Evolutionary conservation across 495 filamentous ascomycete genomes (phyloP).

Genomic region (Neurospora sp.): DNA sequence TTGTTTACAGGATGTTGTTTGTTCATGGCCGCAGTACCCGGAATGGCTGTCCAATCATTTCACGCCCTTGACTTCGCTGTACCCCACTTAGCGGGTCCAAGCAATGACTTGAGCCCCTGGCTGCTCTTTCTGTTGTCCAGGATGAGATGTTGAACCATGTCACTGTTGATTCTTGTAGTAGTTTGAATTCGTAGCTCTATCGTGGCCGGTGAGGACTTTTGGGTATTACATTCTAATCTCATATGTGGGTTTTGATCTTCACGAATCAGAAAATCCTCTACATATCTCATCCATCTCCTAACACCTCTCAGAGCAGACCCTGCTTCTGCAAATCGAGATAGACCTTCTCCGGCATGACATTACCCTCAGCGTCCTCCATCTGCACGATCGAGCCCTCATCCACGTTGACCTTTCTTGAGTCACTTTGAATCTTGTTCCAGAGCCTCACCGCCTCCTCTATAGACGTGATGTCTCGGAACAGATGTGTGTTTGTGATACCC

Average conservation of each 20-base stretch:
- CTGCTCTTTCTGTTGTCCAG: background rate
- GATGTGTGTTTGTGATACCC: slow-evolving; percentile 81
- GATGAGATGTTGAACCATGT: background rate
- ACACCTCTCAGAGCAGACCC: slow-evolving; percentile 44
- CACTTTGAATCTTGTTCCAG: slow-evolving; percentile 87
- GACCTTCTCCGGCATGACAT: slow-evolving; percentile 97
- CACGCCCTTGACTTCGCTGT: background rate
- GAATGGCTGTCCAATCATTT: background rate
- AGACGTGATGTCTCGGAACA: slow-evolving; percentile 88
- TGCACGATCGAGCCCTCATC: slow-evolving; percentile 77
- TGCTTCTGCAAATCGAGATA: slow-evolving; percentile 77
- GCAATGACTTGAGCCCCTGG: background rate
- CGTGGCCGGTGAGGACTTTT: background rate
- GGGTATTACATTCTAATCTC: background rate
- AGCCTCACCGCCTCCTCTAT: slow-evolving; percentile 80
- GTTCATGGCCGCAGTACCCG: background rate
- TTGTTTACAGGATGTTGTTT: background rate
- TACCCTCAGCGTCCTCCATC: slow-evolving; percentile 96
- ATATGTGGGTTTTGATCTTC: background rate
- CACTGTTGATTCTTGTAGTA: background rate
- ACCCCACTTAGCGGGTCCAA: background rate
- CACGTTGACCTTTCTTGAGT: slow-evolving; percentile 68
- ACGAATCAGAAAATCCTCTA: background rate
- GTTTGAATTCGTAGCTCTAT: background rate
- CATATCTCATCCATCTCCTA: background rate